Base-by-base conservation (phyloP, 1,139 yeast species). In the Meyerozyma carpophila region DNA sequence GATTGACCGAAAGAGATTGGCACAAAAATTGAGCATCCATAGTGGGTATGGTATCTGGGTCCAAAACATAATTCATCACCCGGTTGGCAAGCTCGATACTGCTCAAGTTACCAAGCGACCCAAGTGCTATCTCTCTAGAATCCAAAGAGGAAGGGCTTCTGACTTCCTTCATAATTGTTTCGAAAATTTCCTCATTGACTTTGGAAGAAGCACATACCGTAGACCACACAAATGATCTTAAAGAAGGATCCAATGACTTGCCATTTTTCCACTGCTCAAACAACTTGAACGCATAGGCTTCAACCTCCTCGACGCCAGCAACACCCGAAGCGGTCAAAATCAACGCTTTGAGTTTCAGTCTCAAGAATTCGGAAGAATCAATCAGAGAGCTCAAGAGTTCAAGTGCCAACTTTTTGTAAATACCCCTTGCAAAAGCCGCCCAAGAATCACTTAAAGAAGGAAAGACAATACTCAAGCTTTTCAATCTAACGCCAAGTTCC, bases 21-120 rank as follows among this genome's bases (percentile, higher is more conserved):
- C 81, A 75, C 47, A 83, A 63, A 56, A 76, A 82, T 55, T 82
- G 85, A 24, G 79, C 71, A 58, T 86, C 89, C 87, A 86, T 87
- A 39, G 76, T 75, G n/a, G 87, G 85, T 29, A 84, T 64, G 10
- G 68, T 61, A 2, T 56, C 54, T 16, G 72, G 70, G 44, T 70
- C 68, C 36, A 72, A 56, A 38, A 81, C 60, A 49, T 69, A 56
- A 1, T 55, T 57, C 31, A 81, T 55, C 41, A 80, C 63, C 44
- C 58, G 58, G 10, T 63, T 57, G 36, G 77, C 62, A 32, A 69
- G 62, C 10, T 56, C 56, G 5, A 61, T 54, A 41, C 70, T 65
- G n/a, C 64, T 60, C n/a, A 79, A 73, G 8, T 72, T 62, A 4
- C 93, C 93, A 43, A 85, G 63, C 0, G 91, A 79, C 16, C 61